Evolutionary conservation across 352 stramenopile species (phyloP), one percentile per base, ranked within the genome.

Genomic region (Blastocystis sp.): DNA sequence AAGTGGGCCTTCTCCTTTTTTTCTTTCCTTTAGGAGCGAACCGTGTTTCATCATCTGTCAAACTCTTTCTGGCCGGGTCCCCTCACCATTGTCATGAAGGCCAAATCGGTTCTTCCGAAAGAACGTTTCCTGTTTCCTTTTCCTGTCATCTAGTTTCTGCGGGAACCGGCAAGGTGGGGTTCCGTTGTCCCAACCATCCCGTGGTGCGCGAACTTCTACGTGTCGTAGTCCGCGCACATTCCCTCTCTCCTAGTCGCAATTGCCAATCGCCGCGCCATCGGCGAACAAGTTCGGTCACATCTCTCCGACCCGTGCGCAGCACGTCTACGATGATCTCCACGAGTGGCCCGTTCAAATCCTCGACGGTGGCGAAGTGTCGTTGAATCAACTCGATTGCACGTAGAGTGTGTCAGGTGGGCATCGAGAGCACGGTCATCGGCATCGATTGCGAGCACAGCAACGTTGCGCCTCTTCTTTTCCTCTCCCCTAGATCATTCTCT

Each of bases 271-370:
- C 4, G 96, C 96, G 32, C 96, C 96, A 0, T 97, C 92, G 88
- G 96, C 96, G 9, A 99, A 99, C 87, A 92, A 96, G 72, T 99
- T 99, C 88, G 96, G 96, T 14, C 96, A 99, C 86, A 96, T 99
- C 46, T 97, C 92, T 44, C 96, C 96, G 3, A 99, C 96, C 8
- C 90, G 90, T 7, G 94, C 96, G 3, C 86, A 92, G 59, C 96
- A 99, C 88, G 96, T 99, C 0, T 92, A 98, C 89, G 92, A 97
- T 89, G 96, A 99, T 88, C 89, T 99, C 42, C 92, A 93, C 3
- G 87, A 89, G 32, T 95, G 94, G 87, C 87, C 90, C 84, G 91
- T 97, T 84, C 92, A 94, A 76, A 91, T 96, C 75, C 46, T 94
- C 9, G 89, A 94, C 87, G 89, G 89, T 29, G 86, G 69, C 3